Evolutionary conservation across 2,329 filamentous ascomycete species (phyloP), one percentile per base, ranked within the genome.

Genomic region (Beauveria australis): DNA sequence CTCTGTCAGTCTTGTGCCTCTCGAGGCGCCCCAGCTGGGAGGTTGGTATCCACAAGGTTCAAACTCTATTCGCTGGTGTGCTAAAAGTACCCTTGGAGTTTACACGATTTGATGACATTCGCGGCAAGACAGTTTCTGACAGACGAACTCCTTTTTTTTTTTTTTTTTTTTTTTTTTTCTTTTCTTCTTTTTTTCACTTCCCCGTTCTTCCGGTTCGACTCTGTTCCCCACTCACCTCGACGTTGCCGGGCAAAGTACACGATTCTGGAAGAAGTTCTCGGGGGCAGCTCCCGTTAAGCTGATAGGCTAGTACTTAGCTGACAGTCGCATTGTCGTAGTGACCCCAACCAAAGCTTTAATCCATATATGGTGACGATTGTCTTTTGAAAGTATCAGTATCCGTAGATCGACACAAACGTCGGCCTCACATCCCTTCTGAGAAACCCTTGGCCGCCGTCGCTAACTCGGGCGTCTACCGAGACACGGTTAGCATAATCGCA

Each of bases 11-110:
- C 19, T 40, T 40, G 6, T 24, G 53, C 53, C 53, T 56, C 41
- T 43, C 18, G 28, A 47, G 43, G 43, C 47, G 57, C 57, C 40
- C 51, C 57, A 59, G 56, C 56, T 52, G 41, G 40, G 14, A 53
- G 19, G 28, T 49, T 40, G 40, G 48, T 46, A 14, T 40, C 57
- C 57, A 59, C 57, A 59, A 47, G 18, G 40, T 53, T 9, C 49
- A 40, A 59, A 59, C 57, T 59, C 28, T 59, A 59, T 53, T 59
- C 40, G 5, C 40, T 26, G 24, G 43, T 18, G 37, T 5, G 18
- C 4, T n/a, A 4, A 12, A 40, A 37, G 37, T 53, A 59, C 53
- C 41, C 26, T 16, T n/a, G 12, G 26, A 41, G 33, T 37, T 26
- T 37, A 37, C 33, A 37, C 12, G 33, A 37, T 37, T 37, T 37